These are phyloP conservation scores for Chaetomium strumarium DNA, from an alignment of 2,329 filamentous ascomycete species.

Conservation along the genomic window DNA sequence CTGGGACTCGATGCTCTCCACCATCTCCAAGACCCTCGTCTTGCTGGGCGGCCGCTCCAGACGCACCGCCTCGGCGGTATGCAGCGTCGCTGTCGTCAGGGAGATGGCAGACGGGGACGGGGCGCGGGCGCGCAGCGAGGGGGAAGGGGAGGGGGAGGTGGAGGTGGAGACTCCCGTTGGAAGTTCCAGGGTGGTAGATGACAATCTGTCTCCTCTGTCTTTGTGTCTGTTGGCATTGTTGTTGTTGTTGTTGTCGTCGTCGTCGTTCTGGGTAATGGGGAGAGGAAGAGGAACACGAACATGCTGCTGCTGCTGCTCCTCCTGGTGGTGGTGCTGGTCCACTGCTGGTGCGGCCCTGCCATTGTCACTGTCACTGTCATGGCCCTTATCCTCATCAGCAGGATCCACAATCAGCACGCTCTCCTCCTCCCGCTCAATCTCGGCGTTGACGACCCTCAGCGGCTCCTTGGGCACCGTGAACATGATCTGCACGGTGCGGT, in stretches of 20 bases:
- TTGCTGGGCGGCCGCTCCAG: conserved; percentile 31
- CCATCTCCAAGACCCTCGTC: conserved; percentile 49
- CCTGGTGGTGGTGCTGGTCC: too few relatives aligned
- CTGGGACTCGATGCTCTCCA: conserved; percentile 47
- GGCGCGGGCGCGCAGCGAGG: conserved; percentile 27
- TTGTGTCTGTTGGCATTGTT: neutral
- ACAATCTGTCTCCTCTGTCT: neutral
- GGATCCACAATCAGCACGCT: conserved; percentile 39
- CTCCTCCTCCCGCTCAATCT: conserved; percentile 41
- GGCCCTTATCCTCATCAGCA: conserved; percentile 4
- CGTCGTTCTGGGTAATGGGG: too few relatives aligned
- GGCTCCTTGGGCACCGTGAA: conserved; percentile 88
- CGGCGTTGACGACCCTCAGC: conserved; percentile 83
- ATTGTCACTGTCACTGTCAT: conserved; percentile 14
- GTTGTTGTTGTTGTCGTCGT: too few relatives aligned
- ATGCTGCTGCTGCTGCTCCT: too few relatives aligned
- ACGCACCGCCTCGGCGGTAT: conserved; percentile 43
- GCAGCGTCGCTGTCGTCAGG: conserved; percentile 28
- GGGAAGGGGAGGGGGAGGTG: conserved; percentile 17
- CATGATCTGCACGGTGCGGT: conserved; percentile 72
- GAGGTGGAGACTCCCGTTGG: too few relatives aligned
- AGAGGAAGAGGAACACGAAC: too few relatives aligned
- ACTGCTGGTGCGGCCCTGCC: neutral
- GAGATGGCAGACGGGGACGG: too few relatives aligned
- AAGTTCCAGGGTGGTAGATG: neutral